Conservation (phyloP, 2,329 filamentous ascomycete species). For the Canariomyces notabilis region DNA sequence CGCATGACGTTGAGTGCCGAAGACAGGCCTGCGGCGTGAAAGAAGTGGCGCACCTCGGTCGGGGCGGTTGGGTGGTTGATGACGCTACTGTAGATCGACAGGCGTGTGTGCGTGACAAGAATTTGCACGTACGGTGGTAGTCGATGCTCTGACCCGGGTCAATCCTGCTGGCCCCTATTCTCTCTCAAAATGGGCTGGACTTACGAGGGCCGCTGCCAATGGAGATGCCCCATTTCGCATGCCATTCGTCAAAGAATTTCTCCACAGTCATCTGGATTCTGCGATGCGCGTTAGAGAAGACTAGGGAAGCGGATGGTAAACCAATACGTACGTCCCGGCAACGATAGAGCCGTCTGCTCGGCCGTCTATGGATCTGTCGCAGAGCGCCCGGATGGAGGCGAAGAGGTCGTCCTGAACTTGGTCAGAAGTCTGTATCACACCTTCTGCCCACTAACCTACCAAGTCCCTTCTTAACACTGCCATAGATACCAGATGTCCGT, state of each 20-base stretch:
- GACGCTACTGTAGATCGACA: slow-evolving; percentile 70
- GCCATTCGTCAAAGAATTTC: slow-evolving; percentile 61
- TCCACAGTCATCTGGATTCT: slow-evolving; percentile 58
- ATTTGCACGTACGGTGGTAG: slow-evolving; percentile 73
- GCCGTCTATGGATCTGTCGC: slow-evolving; percentile 49
- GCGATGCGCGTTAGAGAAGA: slow-evolving; percentile 21
- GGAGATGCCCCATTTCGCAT: slow-evolving; percentile 55
- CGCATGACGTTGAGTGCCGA: slow-evolving; percentile 71
- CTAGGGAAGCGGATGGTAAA: not conserved
- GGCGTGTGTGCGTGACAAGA: slow-evolving; percentile 64
- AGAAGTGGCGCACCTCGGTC: slow-evolving; percentile 65
- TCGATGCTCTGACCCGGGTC: slow-evolving; percentile 29
- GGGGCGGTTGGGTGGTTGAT: slow-evolving; percentile 71
- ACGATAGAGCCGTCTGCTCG: slow-evolving; percentile 48
- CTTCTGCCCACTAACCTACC: slow-evolving; percentile 34
- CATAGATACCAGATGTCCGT: slow-evolving; percentile 68
- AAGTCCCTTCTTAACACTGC: slow-evolving; percentile 64
- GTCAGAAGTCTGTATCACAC: slow-evolving; percentile 7
- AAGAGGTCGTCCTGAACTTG: slow-evolving; percentile 48
- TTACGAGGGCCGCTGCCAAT: slow-evolving; percentile 50
- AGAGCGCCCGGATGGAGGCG: slow-evolving; percentile 52
- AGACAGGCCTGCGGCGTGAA: slow-evolving; percentile 65
- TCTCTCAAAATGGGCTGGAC: slow-evolving; percentile 5
- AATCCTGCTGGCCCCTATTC: not conserved
- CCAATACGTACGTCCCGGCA: slow-evolving; percentile 43